A percentile compares a stretch with the other conserved stretches of the same genome.
Conservation (phyloP, 1,284 basidiomycete genomes). For the Trichosporon faecale region DNA sequence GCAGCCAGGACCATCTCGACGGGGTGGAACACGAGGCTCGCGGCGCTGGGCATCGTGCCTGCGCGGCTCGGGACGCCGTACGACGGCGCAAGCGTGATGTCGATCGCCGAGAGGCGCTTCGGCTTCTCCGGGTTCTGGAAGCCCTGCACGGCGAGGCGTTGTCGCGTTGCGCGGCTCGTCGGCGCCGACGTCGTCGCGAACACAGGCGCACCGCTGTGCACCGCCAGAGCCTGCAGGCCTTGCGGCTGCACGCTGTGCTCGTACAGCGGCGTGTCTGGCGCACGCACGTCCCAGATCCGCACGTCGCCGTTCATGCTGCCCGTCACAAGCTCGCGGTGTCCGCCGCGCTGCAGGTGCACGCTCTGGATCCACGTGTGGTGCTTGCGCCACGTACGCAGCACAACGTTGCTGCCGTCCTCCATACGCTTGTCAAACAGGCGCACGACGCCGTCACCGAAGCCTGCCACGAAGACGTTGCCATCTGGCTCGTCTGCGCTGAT, state of each 20-base stretch:
- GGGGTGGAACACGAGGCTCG: conserved; percentile 52
- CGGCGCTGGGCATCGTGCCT: conserved; percentile 45
- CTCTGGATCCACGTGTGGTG: conserved; percentile 91
- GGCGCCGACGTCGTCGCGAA: conserved; percentile 65
- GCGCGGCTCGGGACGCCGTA: conserved; percentile 25
- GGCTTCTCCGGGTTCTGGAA: conserved; percentile 42
- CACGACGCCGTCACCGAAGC: conserved; percentile 89
- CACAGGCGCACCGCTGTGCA: conserved; percentile 79
- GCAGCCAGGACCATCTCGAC: conserved; percentile 51
- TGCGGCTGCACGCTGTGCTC: conserved; percentile 67
- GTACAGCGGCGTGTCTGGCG: conserved; percentile 61
- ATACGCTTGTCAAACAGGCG: conserved; percentile 88
- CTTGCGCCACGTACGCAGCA: conserved; percentile 69
- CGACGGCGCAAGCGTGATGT: conserved; percentile 39
- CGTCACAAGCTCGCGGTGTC: conserved; percentile 75
- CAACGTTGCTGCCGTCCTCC: conserved; percentile 78
- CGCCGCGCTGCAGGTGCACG: conserved; percentile 76
- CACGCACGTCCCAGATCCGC: conserved; percentile 86
- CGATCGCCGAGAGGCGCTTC: conserved; percentile 38
- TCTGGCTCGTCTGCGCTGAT: conserved; percentile 73
- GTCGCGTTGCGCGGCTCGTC: conserved; percentile 36
- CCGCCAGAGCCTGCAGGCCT: conserved; percentile 79
- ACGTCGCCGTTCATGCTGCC: conserved; percentile 90
- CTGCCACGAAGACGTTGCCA: conserved; percentile 77
- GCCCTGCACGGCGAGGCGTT: conserved; percentile 48